Base-by-base conservation (phyloP, 306 rosid genomes). In the Vigna mungo region DNA sequence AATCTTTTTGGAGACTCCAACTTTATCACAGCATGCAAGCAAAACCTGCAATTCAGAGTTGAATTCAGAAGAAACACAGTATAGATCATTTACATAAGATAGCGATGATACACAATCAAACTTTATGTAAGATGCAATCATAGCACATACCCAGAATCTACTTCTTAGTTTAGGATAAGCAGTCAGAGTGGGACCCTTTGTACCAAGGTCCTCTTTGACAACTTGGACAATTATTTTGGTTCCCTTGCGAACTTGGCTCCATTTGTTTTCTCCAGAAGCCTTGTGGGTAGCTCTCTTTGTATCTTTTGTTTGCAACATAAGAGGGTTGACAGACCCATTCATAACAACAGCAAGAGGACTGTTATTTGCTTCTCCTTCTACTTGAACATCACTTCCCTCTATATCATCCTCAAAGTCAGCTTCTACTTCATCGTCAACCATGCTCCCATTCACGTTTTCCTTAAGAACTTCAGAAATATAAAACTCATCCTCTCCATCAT, bases 181-280 rank as follows among this genome's bases (percentile, higher is more conserved):
- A 55, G 99, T 90, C 71, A 95, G 76, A 25, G 85, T 87, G 34
- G 99, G 99, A 74, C 99, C 94, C 84, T 95, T 92, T 27, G 96
- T 80, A 80, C 99, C 99, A 68, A 92, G 81, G 60, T 95, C 99
- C 86, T 90, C 97, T 87, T 95, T 95, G 82, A 89, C 94, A 81
- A 95, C 99, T 86, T 95, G 99, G 64, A 95, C 99, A 76, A 95
- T 71, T 61, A 90, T 80, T 88, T 95, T 95, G 79, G 99, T 92
- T 68, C 99, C 94, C 84, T 89, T 88, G 77, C 89, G 85, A 86
- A 92, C 99, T 82, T 67, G 81, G 72, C 37, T 72, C 99, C 99
- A 95, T 80, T 89, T 92, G 37, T 81, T 90, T 81, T 83, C 90
- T 63, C 81, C 77, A 18, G 83, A 47, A 46, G 81, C 37, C 15